phyloP scores from a whole-genome alignment of 2,329 filamentous ascomycete species.

The Madurella mycetomatis region DNA sequence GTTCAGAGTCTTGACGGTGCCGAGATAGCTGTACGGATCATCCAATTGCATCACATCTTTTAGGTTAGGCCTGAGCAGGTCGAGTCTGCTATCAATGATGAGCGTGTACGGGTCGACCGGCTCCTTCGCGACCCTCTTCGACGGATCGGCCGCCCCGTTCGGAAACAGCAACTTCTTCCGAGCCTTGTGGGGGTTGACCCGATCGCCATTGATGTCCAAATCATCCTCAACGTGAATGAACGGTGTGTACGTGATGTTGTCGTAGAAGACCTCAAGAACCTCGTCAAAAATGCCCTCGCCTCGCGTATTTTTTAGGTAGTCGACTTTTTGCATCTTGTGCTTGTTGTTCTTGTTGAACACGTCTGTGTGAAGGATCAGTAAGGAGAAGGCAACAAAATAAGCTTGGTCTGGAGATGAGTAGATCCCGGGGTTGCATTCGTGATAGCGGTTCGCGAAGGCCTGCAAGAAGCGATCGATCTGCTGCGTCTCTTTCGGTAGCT shows the following conservation, averaged over 20 bases:
- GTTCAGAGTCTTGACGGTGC: constrained; percentile 70
- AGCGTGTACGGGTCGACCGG: constrained; percentile 93
- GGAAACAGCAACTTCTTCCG: constrained; percentile 68
- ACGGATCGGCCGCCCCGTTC: constrained; percentile 57
- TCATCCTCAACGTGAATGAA: constrained; percentile 98
- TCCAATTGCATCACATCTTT: constrained; percentile 91
- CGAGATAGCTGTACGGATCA: constrained; percentile 85
- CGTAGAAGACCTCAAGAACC: constrained; percentile 92
- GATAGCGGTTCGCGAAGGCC: constrained; percentile 91
- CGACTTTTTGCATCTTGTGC: constrained; percentile 93
- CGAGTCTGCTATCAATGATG: constrained; percentile 84
- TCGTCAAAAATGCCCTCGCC: constrained; percentile 92
- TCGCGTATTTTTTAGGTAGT: constrained; percentile 92
- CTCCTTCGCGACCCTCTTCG: constrained; percentile 66
- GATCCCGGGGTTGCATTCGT: constrained; percentile 97
- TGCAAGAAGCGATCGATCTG: constrained; percentile 94
- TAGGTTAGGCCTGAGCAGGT: constrained; percentile 74
- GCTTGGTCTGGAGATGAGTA: constrained; percentile 88
- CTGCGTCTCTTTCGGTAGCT: constrained; percentile 94
- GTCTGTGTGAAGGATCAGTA: constrained; percentile 93
- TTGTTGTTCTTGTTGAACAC: constrained; percentile 99
- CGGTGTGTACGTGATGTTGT: constrained; percentile 96
- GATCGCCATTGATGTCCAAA: constrained; percentile 70
- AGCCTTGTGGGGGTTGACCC: constrained; percentile 65
- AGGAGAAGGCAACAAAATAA: constrained; percentile 97